Percentiles rank a stretch among this genome's conserved stretches.
Conservation (phyloP, 148 eudicot species). For the Camellia granthamiana region DNA sequence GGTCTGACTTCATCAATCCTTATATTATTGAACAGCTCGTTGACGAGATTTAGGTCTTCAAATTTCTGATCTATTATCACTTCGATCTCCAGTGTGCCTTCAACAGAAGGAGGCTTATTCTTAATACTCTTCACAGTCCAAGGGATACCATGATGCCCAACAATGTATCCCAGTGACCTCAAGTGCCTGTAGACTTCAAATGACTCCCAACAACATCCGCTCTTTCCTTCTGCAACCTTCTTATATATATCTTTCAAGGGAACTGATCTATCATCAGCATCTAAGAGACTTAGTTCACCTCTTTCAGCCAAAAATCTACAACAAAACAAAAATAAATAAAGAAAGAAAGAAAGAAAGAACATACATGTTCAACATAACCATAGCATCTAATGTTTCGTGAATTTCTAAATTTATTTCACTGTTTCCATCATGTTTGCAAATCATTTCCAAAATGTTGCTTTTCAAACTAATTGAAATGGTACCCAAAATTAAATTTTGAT, state of each 20-base stretch:
- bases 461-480: too few relatives aligned
- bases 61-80: not conserved
- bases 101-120: conserved; percentile 19
- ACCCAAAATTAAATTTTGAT: too few relatives aligned
- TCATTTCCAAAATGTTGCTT: too few relatives aligned
- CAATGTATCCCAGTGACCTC: conserved; percentile 81
- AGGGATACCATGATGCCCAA: conserved; percentile 55
- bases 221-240: conserved; percentile 50
- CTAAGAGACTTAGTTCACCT: conserved; percentile 61
- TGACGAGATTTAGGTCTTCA: conserved; percentile 25
- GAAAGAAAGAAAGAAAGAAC: not conserved
- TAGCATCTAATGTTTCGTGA: not conserved
- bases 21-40: conserved; percentile 42
- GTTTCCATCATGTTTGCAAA: too few relatives aligned
- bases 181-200: conserved; percentile 74
- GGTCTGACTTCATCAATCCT: conserved; percentile 50
- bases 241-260: conserved; percentile 52
- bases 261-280: conserved; percentile 37
- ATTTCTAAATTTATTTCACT: too few relatives aligned
- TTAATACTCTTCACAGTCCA: conserved; percentile 62
- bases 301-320: conserved; percentile 80
- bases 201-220: conserved; percentile 71
- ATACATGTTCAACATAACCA: not conserved
- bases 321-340: not conserved
- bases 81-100: conserved; percentile 19